Conservation (phyloP, 2,329 filamentous ascomycete species). For the Fusarium staphyleae region DNA sequence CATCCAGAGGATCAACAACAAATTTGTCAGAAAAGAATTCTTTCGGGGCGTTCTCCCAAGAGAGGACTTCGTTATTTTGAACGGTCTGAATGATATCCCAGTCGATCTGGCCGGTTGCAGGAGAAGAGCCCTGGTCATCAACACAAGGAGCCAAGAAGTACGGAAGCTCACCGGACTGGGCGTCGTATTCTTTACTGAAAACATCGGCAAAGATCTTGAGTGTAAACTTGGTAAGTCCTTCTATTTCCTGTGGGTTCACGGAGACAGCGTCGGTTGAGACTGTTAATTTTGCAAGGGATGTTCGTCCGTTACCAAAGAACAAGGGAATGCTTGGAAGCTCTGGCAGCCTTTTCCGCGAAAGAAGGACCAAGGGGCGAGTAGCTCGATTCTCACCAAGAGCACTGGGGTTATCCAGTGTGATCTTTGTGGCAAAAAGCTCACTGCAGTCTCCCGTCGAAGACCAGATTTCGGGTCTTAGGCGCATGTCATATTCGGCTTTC, state of each 20-base stretch:
- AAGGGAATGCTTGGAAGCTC: conserved; percentile 72
- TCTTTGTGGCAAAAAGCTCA: conserved; percentile 65
- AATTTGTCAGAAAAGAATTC: conserved; percentile 62
- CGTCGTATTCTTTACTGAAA: conserved; percentile 86
- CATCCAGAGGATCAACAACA: conserved; percentile 65
- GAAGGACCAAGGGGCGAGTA: conserved; percentile 71
- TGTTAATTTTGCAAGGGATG: conserved; percentile 63
- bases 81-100: conserved; percentile 63
- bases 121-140: conserved; percentile 33
- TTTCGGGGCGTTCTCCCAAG: conserved; percentile 54
- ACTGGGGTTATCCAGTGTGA: conserved; percentile 64
- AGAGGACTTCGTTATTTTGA: conserved; percentile 43
- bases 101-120: conserved; percentile 56
- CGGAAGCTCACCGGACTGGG: conserved; percentile 68
- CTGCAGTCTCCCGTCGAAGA: conserved; percentile 47
- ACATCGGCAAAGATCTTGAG: conserved; percentile 80
- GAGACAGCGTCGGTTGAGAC: conserved; percentile 52
- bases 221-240: conserved; percentile 73
- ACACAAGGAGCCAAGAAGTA: conserved; percentile 79
- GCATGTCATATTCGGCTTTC: conserved; percentile 76
- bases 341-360: conserved; percentile 73
- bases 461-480: conserved; percentile 82
- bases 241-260: conserved; percentile 53
- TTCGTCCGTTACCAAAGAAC: conserved; percentile 70
- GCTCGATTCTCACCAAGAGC: conserved; percentile 58